phyloP scores from a whole-genome alignment of 345 rosid genomes.

The Eucalyptus rudis region DNA sequence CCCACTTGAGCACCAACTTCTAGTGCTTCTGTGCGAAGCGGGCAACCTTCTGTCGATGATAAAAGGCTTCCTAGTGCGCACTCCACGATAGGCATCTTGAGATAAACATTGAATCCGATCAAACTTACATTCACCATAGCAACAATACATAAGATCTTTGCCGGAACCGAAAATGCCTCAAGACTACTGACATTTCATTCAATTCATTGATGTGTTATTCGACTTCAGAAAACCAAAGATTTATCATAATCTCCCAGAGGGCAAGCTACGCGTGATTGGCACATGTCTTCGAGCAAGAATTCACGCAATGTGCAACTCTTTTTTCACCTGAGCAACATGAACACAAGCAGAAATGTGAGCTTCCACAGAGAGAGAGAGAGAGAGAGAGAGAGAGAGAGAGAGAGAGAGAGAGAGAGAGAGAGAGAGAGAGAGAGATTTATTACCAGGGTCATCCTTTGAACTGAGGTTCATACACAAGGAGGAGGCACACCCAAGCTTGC shows the following conservation, averaged over 20 bases:
- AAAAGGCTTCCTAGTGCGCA: not conserved
- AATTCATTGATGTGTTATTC: not conserved
- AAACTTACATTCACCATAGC: not conserved
- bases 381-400: too few relatives aligned
- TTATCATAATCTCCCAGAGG: not conserved
- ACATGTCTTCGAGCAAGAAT: constrained; percentile 24
- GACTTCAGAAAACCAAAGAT: not conserved
- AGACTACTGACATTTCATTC: not conserved
- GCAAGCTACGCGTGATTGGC: not conserved
- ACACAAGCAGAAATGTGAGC: not conserved
- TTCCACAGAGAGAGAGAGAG: not conserved
- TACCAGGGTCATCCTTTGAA: constrained; percentile 22
- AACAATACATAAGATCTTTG: not conserved
- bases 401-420: too few relatives aligned
- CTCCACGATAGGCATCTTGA: not conserved
- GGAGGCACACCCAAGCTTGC: constrained; percentile 34
- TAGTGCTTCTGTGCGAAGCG: not conserved
- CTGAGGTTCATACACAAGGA: constrained; percentile 23
- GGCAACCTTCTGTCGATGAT: not conserved
- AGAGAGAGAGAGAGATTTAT: too few relatives aligned
- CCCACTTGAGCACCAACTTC: not conserved
- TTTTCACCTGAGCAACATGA: constrained; percentile 5
- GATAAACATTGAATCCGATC: not conserved
- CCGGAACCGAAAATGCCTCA: not conserved
- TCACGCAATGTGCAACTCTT: constrained; percentile 27